Evolutionary conservation across 73 alveolate genomes (phyloP), one percentile per base, ranked within the genome.

Genomic region (Blepharisma japonicum): DNA sequence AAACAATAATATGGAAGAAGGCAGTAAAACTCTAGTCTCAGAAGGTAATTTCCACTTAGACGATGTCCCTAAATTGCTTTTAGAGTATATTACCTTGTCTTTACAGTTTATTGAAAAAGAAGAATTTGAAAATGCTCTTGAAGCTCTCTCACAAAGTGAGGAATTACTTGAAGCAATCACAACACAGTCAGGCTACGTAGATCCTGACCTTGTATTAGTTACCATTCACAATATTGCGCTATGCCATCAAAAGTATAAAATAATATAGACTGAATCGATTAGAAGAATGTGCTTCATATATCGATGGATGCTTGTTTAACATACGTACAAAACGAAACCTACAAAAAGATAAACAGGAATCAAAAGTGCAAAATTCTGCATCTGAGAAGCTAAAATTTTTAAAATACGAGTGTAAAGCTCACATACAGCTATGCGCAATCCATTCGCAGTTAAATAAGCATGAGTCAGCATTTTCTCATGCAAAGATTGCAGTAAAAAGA

Each of bases 401-500:
- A 18, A 86, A 86, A 50, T 86, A 86, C 71, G 94, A 86, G 53
- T 86, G 94, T 61, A 86, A 86, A 61, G 83, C 86, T 48, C 94
- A 86, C 70, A 86, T 86, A 89, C 87, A 86, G 71, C 87, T 86
- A 6, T 86, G 94, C 42, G 94, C 94, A n/a, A 50, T 86, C 48
- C 83, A 81, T 7, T 82, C 90, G 5, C 82, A 86, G 51, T 77
- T 86, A 47, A 87, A 82, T 55, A 61, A 89, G 77, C 94, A 86
- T 61, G 83, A 76, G 45, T 87, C 79, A 45, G 94, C 94, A 18
- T 42, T 86, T 7, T 8, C 14, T 20, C 94, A 86, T 68, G 88
- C 90, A 6, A 70, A 72, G 68, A 77, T 74, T 38, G 85, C 85
- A 53, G 14, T 20, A 14, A 39, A 61, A 61, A 0, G 46, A 25